These are phyloP conservation scores for Lactifluus echinatus DNA, from an alignment of 768 basidiomycete genomes.

Conservation along the genomic window DNA sequence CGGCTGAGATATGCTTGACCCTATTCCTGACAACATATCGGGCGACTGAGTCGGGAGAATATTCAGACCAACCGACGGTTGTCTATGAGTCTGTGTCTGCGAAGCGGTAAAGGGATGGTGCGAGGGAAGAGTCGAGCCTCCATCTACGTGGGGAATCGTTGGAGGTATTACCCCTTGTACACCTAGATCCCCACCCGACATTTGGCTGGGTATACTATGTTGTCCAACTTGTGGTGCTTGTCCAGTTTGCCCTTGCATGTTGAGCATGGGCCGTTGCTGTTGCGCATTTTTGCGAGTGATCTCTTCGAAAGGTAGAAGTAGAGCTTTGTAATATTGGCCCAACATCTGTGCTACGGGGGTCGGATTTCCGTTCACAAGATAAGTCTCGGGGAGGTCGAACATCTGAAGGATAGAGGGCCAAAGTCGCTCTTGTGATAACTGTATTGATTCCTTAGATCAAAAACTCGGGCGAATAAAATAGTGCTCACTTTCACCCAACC, in stretches of 20 bases:
- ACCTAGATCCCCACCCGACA: slow-evolving; percentile 17
- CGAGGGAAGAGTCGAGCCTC: background rate
- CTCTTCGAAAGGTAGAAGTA: slow-evolving; percentile 69
- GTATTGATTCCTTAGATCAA: background rate
- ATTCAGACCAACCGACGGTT: slow-evolving; percentile 6
- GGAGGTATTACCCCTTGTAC: slow-evolving; percentile 12
- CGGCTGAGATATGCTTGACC: slow-evolving; percentile 1
- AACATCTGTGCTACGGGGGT: slow-evolving; percentile 42
- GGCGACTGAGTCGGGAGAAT: slow-evolving; percentile 10
- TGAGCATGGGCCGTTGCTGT: slow-evolving; percentile 45
- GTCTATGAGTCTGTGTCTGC: slow-evolving; percentile 6
- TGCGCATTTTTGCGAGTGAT: slow-evolving; percentile 52
- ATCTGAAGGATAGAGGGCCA: slow-evolving; percentile 29
- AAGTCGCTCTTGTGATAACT: slow-evolving; percentile 17
- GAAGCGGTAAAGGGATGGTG: slow-evolving; percentile 8
- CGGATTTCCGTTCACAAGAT: slow-evolving; percentile 30
- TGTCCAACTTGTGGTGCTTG: slow-evolving; percentile 24
- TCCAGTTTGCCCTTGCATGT: slow-evolving; percentile 33
- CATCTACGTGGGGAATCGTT: slow-evolving; percentile 10
- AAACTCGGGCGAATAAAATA: background rate
- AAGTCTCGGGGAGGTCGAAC: slow-evolving; percentile 33
- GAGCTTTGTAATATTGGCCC: slow-evolving; percentile 48
- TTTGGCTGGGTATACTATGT: slow-evolving; percentile 19
- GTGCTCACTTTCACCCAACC: slow-evolving; percentile 50
- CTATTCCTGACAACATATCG: slow-evolving; percentile 14